phyloP scores from a whole-genome alignment of 2,329 filamentous ascomycete genomes.

The Penicillium paneum region DNA sequence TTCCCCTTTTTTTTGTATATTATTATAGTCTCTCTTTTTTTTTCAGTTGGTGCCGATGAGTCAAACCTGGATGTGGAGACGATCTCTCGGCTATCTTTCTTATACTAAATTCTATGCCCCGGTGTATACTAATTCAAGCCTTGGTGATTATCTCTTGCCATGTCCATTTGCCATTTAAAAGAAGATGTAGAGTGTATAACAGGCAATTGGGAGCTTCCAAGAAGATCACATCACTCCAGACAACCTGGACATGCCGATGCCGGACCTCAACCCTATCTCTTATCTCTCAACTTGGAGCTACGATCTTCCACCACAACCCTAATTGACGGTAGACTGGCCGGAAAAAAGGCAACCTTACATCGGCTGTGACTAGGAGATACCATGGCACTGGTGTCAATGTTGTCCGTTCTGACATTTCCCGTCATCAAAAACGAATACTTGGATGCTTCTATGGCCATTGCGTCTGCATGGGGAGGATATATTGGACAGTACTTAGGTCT shows the following conservation, averaged over 20 bases:
- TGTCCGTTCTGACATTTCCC: too few species aligned
- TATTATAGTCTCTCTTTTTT: background rate
- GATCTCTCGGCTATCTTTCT: background rate
- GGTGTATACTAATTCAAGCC: too few species aligned
- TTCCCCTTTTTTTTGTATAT: background rate
- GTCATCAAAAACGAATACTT: too few species aligned
- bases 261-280: conserved; percentile 3
- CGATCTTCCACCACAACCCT: background rate
- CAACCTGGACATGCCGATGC: conserved; percentile 1
- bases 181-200: background rate
- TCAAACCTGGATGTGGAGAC: conserved; percentile 20
- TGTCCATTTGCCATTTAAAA: background rate
- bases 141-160: background rate
- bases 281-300: background rate
- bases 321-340: background rate
- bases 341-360: background rate
- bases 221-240: background rate
- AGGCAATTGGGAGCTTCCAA: background rate
- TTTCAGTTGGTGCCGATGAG: conserved; percentile 19
- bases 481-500: background rate
- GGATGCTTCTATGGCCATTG: too few species aligned
- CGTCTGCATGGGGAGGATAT: background rate
- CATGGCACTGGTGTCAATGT: too few species aligned
- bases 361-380: too few species aligned
- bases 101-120: background rate